Evolutionary conservation across 768 basidiomycete genomes (phyloP), one percentile per base, ranked within the genome.

Genomic region (Fomitopsis serialis): DNA sequence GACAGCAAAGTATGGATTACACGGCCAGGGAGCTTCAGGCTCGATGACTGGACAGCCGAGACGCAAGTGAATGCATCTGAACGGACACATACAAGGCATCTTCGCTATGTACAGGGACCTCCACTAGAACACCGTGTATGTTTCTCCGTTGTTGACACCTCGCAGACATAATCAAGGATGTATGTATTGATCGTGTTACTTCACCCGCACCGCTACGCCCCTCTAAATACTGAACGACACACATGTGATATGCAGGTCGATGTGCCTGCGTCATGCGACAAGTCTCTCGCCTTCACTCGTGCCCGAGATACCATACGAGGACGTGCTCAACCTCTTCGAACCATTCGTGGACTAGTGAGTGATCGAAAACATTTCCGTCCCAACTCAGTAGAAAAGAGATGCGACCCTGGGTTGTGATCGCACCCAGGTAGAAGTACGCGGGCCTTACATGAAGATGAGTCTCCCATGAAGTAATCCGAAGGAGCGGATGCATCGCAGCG

Each of bases 11-110:
- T 92, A 2, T 87, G 83, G 76, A 72, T 82, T 10, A 68, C 76
- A 12, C 77, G 77, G 40, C 81, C 89, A 27, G 89, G 89, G 12
- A 73, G 74, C 22, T 87, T 89, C 63, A 71, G 71, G 12, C 70
- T 92, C 15, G 78, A 77, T 27, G 78, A 79, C 4, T 96, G 92
- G 91, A 72, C 70, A 37, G 59, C 89, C 10, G 84, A 87, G 60
- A 83, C 82, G 1, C 74, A 82, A 50, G 85, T 87, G n/a, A 73
- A 40, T 15, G 37, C 19, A 40, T 19, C 37, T 17, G 37, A 40
- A 23, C 45, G 50, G 55, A 50, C 45, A 32, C 59, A 54, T 50
- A 68, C 71, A 5, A 66, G 73, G 57, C 70, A 70, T 9, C 35
- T 61, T 27, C 68, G 65, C 37, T 78, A 79, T 56, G 54, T 72